Evolutionary conservation across 352 stramenopile genomes (phyloP).

Genomic region (Globisporangium parvum): DNA sequence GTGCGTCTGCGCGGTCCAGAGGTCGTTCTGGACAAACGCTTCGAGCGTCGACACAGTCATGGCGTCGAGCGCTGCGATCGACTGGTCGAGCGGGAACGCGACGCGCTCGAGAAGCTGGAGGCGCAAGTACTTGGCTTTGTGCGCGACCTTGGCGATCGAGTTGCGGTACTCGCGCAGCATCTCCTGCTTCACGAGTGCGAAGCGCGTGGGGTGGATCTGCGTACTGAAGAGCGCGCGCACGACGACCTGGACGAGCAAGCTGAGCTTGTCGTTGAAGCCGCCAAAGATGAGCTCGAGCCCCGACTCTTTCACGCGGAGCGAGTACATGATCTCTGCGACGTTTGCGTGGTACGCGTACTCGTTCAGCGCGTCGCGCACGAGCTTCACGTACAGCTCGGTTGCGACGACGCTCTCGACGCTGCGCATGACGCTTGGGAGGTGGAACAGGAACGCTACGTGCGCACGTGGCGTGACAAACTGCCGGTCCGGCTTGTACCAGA

Average conservation of each 20-base stretch:
- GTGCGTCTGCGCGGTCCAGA: slow-evolving; percentile 49
- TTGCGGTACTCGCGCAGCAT: slow-evolving; percentile 69
- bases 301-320: slow-evolving; percentile 52
- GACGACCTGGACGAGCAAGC: slow-evolving; percentile 59
- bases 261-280: slow-evolving; percentile 75
- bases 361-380: slow-evolving; percentile 60
- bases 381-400: slow-evolving; percentile 53
- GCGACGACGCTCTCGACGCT: slow-evolving; percentile 32
- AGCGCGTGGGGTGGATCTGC: slow-evolving; percentile 39
- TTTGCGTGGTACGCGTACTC: slow-evolving; percentile 74
- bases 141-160: slow-evolving; percentile 39
- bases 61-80: slow-evolving; percentile 38
- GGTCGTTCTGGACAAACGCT: slow-evolving; percentile 25
- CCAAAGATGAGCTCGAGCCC: slow-evolving; percentile 61
- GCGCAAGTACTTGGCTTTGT: slow-evolving; percentile 62
- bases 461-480: slow-evolving; percentile 57
- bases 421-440: slow-evolving; percentile 40
- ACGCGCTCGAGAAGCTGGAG: slow-evolving; percentile 52
- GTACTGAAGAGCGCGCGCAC: slow-evolving; percentile 43
- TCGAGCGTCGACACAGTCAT: slow-evolving; percentile 32
- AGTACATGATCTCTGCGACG: slow-evolving; percentile 69
- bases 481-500: slow-evolving; percentile 62
- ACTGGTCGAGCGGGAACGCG: slow-evolving; percentile 38
- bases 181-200: slow-evolving; percentile 62
- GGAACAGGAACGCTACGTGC: slow-evolving; percentile 45